Conservation (phyloP, 768 basidiomycete species). For the Russula griseocarnosa region DNA sequence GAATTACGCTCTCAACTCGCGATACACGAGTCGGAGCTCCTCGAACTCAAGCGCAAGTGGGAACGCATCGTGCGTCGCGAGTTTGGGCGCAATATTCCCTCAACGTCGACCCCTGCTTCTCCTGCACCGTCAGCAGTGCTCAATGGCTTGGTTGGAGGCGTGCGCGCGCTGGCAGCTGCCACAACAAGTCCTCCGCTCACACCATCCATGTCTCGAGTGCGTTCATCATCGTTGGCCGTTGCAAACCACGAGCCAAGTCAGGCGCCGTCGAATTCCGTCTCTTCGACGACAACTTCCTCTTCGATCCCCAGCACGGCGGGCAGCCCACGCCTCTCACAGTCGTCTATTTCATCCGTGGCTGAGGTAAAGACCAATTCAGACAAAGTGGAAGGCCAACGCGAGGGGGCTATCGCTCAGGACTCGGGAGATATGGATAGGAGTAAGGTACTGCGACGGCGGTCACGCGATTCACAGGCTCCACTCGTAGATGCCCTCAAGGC, state of each 20-base stretch:
- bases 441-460: conserved; percentile 30
- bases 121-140: conserved; percentile 35
- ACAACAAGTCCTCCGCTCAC: conserved; percentile 35
- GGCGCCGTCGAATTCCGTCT: conserved; percentile 19
- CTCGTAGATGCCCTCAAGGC: conserved; percentile 32
- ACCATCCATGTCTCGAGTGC: conserved; percentile 23
- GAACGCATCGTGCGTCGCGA: conserved; percentile 71
- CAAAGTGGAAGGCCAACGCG: conserved; percentile 3
- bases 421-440: conserved; percentile 43
- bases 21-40: conserved; percentile 66
- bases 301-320: conserved; percentile 31
- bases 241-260: conserved; percentile 23
- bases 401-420: conserved; percentile 42
- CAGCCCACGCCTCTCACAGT: conserved; percentile 43
- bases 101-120: conserved; percentile 18
- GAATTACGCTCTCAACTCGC: conserved; percentile 74
- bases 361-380: conserved; percentile 25
- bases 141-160: conserved; percentile 62
- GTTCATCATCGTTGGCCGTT: conserved; percentile 16
- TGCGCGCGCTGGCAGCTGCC: conserved; percentile 56
- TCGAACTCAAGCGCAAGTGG: conserved; percentile 78
- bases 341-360: conserved; percentile 44
- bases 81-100: conserved; percentile 36
- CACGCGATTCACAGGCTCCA: conserved; percentile 29
- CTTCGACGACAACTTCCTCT: conserved; percentile 30